Percentiles rank a stretch among this genome's conserved stretches.
Conservation (phyloP, 129 eudicot species). For the Saposhnikovia divaricata region DNA sequence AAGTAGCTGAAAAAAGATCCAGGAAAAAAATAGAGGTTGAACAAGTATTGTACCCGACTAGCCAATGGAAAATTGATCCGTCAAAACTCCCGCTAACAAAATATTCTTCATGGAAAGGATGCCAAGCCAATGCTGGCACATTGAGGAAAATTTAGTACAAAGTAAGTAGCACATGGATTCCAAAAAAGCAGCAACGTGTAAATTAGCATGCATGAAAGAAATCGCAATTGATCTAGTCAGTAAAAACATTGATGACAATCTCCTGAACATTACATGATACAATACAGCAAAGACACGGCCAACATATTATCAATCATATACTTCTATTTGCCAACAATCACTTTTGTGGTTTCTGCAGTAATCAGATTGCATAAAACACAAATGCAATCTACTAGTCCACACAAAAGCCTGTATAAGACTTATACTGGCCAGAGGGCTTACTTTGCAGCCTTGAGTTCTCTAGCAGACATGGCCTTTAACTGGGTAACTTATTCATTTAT, state of each 20-base stretch:
- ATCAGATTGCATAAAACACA: background rate
- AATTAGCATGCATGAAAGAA: background rate
- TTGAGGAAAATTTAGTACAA: conserved; percentile 8
- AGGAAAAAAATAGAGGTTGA: background rate
- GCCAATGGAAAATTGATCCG: conserved; percentile 97
- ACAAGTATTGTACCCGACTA: conserved; percentile 53
- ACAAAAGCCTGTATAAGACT: background rate
- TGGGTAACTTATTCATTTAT: background rate
- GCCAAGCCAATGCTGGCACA: conserved; percentile 90
- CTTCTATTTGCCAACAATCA: background rate
- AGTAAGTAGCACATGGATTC: conserved; percentile 9
- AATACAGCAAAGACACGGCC: background rate
- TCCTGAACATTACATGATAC: background rate
- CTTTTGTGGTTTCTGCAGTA: background rate
- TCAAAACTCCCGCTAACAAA: conserved; percentile 97
- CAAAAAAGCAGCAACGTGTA: background rate
- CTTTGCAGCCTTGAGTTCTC: background rate
- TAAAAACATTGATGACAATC: background rate
- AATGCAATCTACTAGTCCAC: background rate
- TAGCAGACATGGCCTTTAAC: background rate
- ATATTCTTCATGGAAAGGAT: conserved; percentile 95
- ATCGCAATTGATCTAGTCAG: background rate
- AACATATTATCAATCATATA: background rate
- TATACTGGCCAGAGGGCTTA: background rate
- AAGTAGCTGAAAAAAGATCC: background rate